Conservation (phyloP, 371 early-diverging fungal species). For the Umbelopsis sp. region DNA sequence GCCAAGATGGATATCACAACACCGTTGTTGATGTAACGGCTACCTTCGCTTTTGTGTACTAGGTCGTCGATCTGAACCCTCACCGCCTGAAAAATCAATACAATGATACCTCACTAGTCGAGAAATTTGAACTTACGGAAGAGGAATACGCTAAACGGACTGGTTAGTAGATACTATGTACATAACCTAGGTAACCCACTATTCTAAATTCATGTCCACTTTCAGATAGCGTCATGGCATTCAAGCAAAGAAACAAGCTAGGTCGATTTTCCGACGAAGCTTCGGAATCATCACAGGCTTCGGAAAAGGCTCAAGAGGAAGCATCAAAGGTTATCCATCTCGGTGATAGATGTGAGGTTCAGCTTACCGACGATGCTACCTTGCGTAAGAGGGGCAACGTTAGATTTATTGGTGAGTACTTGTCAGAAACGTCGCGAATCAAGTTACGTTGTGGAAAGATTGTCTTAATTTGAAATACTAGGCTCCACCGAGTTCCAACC, state of each 20-base stretch:
- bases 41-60: not conserved
- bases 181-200: not conserved
- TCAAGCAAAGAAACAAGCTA: conserved; percentile 86
- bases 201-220: not conserved
- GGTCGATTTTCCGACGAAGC: conserved; percentile 81
- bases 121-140: conserved; percentile 89
- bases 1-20: not conserved
- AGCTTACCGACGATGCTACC: conserved; percentile 44
- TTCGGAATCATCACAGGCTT: conserved; percentile 37
- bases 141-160: conserved; percentile 81
- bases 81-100: conserved; percentile 70
- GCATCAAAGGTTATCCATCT: conserved; percentile 65
- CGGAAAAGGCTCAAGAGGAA: conserved; percentile 50
- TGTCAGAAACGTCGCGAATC: not conserved
- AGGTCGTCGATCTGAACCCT: conserved; percentile 78
- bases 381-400: conserved; percentile 80
- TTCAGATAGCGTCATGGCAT: conserved; percentile 86
- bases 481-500: conserved; percentile 78
- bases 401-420: conserved; percentile 70
- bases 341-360: conserved; percentile 89
- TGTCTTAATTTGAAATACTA: conserved; percentile 18
- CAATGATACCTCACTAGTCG: conserved; percentile 85
- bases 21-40: no score
- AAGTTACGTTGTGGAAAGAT: not conserved
- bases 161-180: conserved; percentile 37